Conservation (phyloP, 441 rosid species). For the Flueggea neowawraea region DNA sequence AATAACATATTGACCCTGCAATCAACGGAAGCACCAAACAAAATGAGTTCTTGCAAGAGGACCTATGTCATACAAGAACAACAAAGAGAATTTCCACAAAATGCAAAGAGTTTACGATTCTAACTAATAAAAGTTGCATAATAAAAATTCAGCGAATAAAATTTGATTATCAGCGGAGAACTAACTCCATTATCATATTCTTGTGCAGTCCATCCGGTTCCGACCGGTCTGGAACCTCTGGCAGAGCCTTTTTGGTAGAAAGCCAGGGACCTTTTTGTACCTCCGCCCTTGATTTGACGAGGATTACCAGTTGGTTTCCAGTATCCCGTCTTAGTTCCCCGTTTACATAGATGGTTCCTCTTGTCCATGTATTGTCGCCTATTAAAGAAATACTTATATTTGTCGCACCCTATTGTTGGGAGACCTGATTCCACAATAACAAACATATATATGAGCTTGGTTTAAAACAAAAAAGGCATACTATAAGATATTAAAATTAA, state of each 20-base stretch:
- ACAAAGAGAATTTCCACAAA: no score
- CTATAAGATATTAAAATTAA: no score
- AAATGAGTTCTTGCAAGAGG: no score
- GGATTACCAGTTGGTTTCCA: slow-evolving; percentile 55
- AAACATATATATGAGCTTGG: no score
- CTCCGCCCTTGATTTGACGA: slow-evolving; percentile 11
- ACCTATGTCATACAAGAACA: no score
- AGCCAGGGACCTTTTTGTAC: slow-evolving; percentile 9
- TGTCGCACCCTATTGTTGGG: no score
- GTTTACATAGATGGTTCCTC: slow-evolving; percentile 8
- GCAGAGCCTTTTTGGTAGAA: neutral
- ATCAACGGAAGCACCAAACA: neutral
- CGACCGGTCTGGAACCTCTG: neutral
- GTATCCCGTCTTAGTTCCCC: slow-evolving; percentile 34
- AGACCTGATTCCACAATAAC: no score
- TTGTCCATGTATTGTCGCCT: slow-evolving; percentile 19
- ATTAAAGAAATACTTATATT: slow-evolving; percentile 40
- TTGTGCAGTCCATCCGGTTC: slow-evolving; percentile 14
- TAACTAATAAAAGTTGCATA: no score
- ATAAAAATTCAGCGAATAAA: no score
- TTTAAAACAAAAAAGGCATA: no score
- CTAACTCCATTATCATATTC: slow-evolving; percentile 4
- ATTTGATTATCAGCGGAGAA: no score
- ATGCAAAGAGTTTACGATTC: no score
- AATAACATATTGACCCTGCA: slow-evolving; percentile 16